phyloP scores from a whole-genome alignment of 2,329 filamentous ascomycete species.

The Ophiocordyceps camponoti-leonardi region DNA sequence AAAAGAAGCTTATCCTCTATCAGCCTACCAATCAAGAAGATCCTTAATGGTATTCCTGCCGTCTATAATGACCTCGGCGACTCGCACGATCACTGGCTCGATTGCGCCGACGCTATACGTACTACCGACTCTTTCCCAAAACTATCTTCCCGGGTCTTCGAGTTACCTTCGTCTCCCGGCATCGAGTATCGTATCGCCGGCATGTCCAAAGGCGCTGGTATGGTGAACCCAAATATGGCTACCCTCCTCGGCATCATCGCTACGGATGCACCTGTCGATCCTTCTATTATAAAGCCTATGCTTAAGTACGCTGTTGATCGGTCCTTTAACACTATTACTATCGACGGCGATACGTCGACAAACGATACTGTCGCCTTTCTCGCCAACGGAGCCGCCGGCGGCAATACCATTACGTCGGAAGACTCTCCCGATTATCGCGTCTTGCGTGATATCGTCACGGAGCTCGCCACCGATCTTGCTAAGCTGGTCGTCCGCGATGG shows the following conservation, averaged over 20 bases:
- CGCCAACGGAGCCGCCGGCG: constrained; percentile 86
- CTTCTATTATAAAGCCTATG: constrained; percentile 47
- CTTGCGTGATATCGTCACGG: constrained; percentile 53
- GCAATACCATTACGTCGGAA: constrained; percentile 39
- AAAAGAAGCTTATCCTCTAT: not conserved
- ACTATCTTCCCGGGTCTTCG: constrained; percentile 71
- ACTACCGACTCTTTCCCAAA: constrained; percentile 98
- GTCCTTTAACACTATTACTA: constrained; percentile 92
- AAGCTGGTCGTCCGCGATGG: constrained; percentile 91
- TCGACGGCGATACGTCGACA: constrained; percentile 93
- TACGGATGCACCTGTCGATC: constrained; percentile 71
- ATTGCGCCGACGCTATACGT: constrained; percentile 79
- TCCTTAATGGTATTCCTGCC: constrained; percentile 62
- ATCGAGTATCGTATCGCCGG: constrained; percentile 73
- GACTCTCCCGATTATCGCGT: constrained; percentile 46
- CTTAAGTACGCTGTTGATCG: constrained; percentile 60
- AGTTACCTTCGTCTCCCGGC: constrained; percentile 60
- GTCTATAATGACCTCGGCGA: constrained; percentile 55
- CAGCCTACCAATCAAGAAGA: constrained; percentile 75
- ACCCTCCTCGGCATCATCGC: constrained; percentile 83
- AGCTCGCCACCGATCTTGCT: constrained; percentile 68
- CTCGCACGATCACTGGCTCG: constrained; percentile 74
- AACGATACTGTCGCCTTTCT: constrained; percentile 91
- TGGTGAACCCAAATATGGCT: constrained; percentile 99
- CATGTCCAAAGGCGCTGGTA: constrained; percentile 95